Base-by-base conservation (phyloP, 2,329 filamentous ascomycete genomes). In the Cercospora brassicicola region DNA sequence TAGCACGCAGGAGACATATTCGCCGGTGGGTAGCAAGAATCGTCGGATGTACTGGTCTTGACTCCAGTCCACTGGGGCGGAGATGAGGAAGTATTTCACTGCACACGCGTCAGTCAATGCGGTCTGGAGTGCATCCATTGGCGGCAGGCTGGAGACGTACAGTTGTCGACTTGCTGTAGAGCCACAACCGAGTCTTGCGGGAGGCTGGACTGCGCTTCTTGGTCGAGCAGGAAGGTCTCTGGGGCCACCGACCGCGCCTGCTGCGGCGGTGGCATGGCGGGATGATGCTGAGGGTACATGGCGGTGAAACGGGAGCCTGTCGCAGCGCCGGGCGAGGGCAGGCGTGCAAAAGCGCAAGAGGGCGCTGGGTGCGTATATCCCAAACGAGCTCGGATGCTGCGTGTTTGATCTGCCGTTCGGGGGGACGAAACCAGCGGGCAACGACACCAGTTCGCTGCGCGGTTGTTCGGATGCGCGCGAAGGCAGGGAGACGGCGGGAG, bases 21-120 rank as follows among this genome's bases (percentile, higher is more conserved):
- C 95, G 81, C 95, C 95, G 10, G 95, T 99, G 10, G 95, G 95
- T 68, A 99, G 86, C 69, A 99, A 87, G 79, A 98, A 99, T 74
- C 95, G 89, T 75, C 95, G 90, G 78, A 99, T 98, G 79, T 97
- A 96, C 82, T 98, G 94, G 78, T 98, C 94, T 60, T 90, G 90
- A 76, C 92, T 91, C 95, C 95, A 99, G 83, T 99, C 95, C 74
- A 98, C 95, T 42, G 95, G 95, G 48, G 95, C 95, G 55, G 95
- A 99, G 76, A 99, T 96, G 82, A 99, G 91, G 82, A 99, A 99
- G 83, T 98, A 99, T 88, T 99, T 99, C 78, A 99, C 94, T 97
- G 79, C 66, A 60, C 42, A 57, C 63, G 31, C 28, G 77, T 82
- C 69, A 82, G 81, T 67, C 69, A 67, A 70, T 70, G 66, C 30